These are phyloP conservation scores for Phytophthora colocasiae DNA, from an alignment of 352 stramenopile species.

Conservation along the genomic window DNA sequence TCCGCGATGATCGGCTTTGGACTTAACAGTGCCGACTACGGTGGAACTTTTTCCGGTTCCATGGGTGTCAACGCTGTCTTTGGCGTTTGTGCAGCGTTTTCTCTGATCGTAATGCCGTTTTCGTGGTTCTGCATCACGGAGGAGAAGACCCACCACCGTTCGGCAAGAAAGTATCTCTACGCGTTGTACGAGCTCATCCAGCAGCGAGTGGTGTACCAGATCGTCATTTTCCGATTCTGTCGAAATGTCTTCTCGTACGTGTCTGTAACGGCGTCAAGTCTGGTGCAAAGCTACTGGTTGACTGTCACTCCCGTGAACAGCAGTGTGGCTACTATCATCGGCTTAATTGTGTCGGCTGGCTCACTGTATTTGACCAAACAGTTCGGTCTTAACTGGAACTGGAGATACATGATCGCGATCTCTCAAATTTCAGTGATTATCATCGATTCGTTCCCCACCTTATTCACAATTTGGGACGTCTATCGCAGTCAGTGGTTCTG, in stretches of 20 bases:
- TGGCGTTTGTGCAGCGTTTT: conserved; percentile 29
- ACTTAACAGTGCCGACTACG: conserved; percentile 46
- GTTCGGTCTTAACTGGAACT: conserved; percentile 43
- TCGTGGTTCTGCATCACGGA: conserved; percentile 44
- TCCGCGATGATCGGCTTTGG: conserved; percentile 38
- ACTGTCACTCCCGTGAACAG: conserved; percentile 35
- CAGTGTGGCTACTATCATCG: conserved; percentile 34
- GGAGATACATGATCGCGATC: conserved; percentile 37
- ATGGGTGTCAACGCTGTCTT: conserved; percentile 44
- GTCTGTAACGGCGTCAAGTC: conserved; percentile 24
- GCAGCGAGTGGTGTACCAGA: conserved; percentile 38
- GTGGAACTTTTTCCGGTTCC: conserved; percentile 37
- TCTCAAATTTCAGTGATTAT: conserved; percentile 36
- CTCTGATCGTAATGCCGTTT: conserved; percentile 32
- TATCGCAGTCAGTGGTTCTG: conserved; percentile 37
- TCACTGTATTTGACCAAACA: conserved; percentile 30
- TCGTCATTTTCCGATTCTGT: conserved; percentile 43
- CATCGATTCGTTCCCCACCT: conserved; percentile 38
- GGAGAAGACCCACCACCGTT: conserved; percentile 26
- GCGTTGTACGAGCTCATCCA: conserved; percentile 39
- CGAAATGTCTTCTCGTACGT: conserved; percentile 35
- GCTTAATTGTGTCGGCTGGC: conserved; percentile 14
- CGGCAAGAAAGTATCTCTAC: conserved; percentile 26
- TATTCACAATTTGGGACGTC: conserved; percentile 40
- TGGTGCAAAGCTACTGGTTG: conserved; percentile 37